A percentile compares a stretch with the other conserved stretches of the same genome.
These are phyloP conservation scores for Pichia kluyveri DNA, from an alignment of 805 yeast genomes.

Conservation along the genomic window DNA sequence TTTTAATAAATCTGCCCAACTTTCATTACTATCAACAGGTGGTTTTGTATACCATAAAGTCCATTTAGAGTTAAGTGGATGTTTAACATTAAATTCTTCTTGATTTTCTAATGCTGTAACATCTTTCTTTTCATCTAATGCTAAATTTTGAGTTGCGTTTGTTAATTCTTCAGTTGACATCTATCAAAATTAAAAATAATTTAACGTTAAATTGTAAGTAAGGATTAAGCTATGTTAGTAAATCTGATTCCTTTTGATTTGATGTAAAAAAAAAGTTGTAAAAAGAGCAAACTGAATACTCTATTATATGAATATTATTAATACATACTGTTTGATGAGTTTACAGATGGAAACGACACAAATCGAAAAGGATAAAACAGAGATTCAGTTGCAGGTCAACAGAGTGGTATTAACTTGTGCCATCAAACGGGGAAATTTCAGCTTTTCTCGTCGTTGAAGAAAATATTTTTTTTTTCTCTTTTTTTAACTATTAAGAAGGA, in stretches of 20 bases:
- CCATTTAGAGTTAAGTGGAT: conserved; percentile 88
- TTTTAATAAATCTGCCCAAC: conserved; percentile 88
- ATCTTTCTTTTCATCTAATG: conserved; percentile 26
- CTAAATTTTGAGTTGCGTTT: conserved; percentile 26
- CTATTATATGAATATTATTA: too few species aligned
- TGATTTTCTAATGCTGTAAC: conserved; percentile 49
- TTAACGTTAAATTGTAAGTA: too few species aligned
- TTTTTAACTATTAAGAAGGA: too few species aligned
- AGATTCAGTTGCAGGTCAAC: too few species aligned
- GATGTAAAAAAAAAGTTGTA: too few species aligned
- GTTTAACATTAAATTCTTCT: conserved; percentile 66
- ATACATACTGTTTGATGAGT: too few species aligned
- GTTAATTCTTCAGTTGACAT: conserved; percentile 27
- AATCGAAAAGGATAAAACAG: too few species aligned
- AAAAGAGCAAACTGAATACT: too few species aligned
- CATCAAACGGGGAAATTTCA: neutral
- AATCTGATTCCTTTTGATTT: too few species aligned
- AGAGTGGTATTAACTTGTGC: too few species aligned
- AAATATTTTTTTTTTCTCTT: neutral
- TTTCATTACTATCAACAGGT: conserved; percentile 62
- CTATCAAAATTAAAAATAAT: neutral
- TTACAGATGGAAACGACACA: too few species aligned
- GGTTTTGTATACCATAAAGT: conserved; percentile 98
- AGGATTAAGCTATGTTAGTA: neutral
- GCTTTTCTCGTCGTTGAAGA: neutral